Base-by-base conservation (phyloP, 306 rosid genomes). In the Castanea crenata region DNA sequence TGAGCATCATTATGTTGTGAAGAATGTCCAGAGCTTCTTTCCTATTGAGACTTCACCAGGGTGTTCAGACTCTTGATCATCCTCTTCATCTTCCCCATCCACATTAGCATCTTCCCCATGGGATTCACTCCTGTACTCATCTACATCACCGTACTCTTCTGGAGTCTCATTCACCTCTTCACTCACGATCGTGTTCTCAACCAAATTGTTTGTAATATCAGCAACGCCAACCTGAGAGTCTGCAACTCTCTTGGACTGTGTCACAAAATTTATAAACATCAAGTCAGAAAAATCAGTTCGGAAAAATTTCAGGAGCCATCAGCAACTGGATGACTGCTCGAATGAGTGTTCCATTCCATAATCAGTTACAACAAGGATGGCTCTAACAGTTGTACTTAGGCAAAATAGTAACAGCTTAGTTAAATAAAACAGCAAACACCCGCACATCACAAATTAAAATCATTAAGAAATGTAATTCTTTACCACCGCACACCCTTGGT, bases 161-260 rank as follows among this genome's bases (percentile, higher is more conserved):
- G 88, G 88, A 19, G 93, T 89, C 69, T 94, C 97, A 13, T 91
- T 93, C 82, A 91, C 98, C 95, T 92, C 99, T 82, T 95, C 99
- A 79, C 98, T 92, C 85, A 88, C 27, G 68, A 87, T 87, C 41
- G 69, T 34, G 61, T 82, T 61, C 71, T 73, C 88, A 15, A n/a
- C 81, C 27, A 65, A 13, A 31, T 62, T 77, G 75, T 86, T 80
- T 3, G 79, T 71, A 23, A 74, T 69, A 80, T 86, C 89, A n/a
- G 69, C 91, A 73, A 78, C 73, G 61, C 69, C 87, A 38, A 82
- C 94, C 44, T 80, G 84, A 11, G 57, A 64, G 54, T 83, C 88
- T 64, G 77, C 90, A 67, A 76, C 74, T 67, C 84, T 81, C 79
- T 80, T 85, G 52, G 88, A 84, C 98, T 91, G 89, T 91, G 89